Percentiles rank a stretch among this genome's conserved stretches.
Conservation (phyloP, 257 asterid genomes). For the Phtheirospermum japonicum region DNA sequence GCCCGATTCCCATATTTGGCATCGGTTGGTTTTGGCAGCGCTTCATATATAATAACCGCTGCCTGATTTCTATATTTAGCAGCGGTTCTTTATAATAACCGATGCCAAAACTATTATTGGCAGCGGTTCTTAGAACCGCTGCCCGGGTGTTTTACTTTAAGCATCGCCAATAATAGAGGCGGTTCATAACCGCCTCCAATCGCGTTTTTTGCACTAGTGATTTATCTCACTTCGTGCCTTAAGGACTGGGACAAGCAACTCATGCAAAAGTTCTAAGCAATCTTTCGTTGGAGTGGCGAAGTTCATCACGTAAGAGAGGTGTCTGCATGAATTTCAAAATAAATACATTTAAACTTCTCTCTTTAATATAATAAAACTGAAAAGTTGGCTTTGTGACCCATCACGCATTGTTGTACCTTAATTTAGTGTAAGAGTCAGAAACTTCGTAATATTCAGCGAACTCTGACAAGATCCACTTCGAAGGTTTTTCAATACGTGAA, state of each 20-base stretch:
- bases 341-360: slow-evolving; percentile 8
- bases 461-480: slow-evolving; percentile 88
- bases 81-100: too few species aligned
- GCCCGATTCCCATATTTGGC: too few species aligned
- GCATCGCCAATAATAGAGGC: too few species aligned
- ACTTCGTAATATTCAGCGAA: slow-evolving; percentile 91
- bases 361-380: slow-evolving; percentile 5
- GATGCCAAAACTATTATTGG: too few species aligned
- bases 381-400: slow-evolving; percentile 7
- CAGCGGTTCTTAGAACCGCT: too few species aligned
- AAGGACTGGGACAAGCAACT: slow-evolving; percentile 70
- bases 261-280: slow-evolving; percentile 83
- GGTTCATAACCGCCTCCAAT: too few species aligned
- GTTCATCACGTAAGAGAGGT: slow-evolving; percentile 78
- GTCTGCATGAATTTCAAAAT: slow-evolving; percentile 40
- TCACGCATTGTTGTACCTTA: slow-evolving; percentile 47
- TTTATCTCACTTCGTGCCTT: slow-evolving; percentile 69
- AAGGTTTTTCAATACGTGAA: slow-evolving; percentile 63
- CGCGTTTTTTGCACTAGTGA: too few species aligned
- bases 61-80: too few species aligned
- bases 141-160: too few species aligned
- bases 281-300: slow-evolving; percentile 94
- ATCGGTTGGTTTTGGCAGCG: too few species aligned
- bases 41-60: too few species aligned
- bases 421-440: slow-evolving; percentile 76